Conservation (phyloP, 768 basidiomycete species). For the Pleurotus giganteus region DNA sequence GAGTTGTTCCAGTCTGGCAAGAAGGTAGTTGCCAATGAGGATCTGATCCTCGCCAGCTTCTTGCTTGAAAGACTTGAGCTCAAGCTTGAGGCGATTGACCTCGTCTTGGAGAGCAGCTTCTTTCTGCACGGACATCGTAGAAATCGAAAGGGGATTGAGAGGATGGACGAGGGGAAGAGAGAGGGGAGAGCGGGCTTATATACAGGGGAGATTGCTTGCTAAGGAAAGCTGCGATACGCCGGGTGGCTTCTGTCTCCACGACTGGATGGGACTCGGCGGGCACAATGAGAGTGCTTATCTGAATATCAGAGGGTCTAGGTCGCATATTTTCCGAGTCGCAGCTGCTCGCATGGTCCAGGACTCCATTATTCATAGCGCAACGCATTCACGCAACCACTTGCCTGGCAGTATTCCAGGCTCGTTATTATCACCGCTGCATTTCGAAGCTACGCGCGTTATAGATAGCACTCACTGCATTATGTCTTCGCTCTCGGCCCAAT, state of each 20-base stretch:
- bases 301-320: conserved; percentile 6
- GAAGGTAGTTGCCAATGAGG: conserved; percentile 56
- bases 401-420: too few species aligned
- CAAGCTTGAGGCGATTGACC: conserved; percentile 43
- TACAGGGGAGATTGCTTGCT: background rate
- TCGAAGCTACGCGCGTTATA: too few species aligned
- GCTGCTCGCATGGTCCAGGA: background rate
- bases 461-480: too few species aligned
- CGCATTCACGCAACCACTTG: too few species aligned
- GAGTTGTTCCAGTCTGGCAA: conserved; percentile 62
- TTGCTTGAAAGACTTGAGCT: conserved; percentile 39
- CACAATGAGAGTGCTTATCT: conserved; percentile 6
- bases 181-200: background rate
- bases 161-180: conserved; percentile 1
- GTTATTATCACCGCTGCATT: too few species aligned
- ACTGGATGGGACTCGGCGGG: background rate
- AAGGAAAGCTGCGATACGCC: background rate
- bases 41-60: conserved; percentile 41
- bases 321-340: background rate
- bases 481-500: too few species aligned
- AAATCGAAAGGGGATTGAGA: conserved; percentile 2
- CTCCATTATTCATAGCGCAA: too few species aligned
- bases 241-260: background rate
- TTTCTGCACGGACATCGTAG: conserved; percentile 18
- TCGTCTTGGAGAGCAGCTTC: conserved; percentile 37